Base-by-base conservation (phyloP, 2,329 filamentous ascomycete species). In the Diaporthe sp. region DNA sequence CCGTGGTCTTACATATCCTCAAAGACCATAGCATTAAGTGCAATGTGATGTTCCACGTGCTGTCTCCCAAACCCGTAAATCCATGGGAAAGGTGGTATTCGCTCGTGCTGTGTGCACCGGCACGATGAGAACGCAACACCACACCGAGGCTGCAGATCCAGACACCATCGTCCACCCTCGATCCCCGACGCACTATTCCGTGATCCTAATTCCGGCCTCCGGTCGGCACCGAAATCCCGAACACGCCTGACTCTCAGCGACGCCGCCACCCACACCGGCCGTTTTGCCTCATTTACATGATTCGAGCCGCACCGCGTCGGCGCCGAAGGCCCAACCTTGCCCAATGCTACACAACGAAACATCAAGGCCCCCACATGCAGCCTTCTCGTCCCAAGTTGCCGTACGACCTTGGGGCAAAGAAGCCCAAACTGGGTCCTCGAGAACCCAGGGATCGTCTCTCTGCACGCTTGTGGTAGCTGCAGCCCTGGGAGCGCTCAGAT, bases 211-310 rank as follows among this genome's bases (percentile, higher is more conserved):
- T 42, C 61, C 61, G 61, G 19, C 19, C 44, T 2, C 44, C 44
- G 44, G 44, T 15, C 44, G 35, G 44, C 63, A n/a, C 63, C 63
- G 63, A 66, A 51, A n/a, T 0, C 12, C 44, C 63, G 44, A 47
- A 25, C 22, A 13, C 42, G 42, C 6, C 44, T 68, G 63, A 68
- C 44, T 51, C 61, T 66, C 44, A 19, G 61, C 61, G 22, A 19
- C 42, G 8, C 37, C 44, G 44, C 15, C 63, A 51, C n/a, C 19
- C 32, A n/a, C 63, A 51, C 44, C 44, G 44, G 63, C 37, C 44
- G 30, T 68, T 53, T 68, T 68, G 63, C 63, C 63, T 53, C 63
- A 53, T 53, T 3, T 39, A 53, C 63, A 53, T 68, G 47, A 68
- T 27, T 68, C 63, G 47, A n/a, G 44, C 42, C 19, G 58, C 61